Percentiles rank a stretch among this genome's conserved stretches.
Conservation (phyloP, 2,329 filamentous ascomycete species). For the Xylariaceae sp. region DNA sequence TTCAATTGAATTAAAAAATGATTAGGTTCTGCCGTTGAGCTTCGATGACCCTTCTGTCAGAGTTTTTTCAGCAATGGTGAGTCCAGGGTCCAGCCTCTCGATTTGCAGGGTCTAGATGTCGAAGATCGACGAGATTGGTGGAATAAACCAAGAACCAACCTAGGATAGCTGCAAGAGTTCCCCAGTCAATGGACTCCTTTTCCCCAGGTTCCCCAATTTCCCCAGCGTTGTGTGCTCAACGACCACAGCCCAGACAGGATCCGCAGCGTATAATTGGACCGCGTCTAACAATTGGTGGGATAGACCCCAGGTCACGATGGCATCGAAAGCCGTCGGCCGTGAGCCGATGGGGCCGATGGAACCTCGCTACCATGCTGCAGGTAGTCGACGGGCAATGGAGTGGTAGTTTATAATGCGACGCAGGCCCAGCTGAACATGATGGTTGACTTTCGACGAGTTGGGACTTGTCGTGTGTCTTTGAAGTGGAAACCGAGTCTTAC, state of each 20-base stretch:
- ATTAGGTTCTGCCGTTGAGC: too few species aligned
- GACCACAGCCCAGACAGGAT: conserved; percentile 11
- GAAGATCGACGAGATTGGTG: not conserved
- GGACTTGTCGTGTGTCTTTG: not conserved
- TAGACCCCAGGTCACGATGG: not conserved
- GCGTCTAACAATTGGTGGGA: not conserved
- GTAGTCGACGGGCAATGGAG: too few species aligned
- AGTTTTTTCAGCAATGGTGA: too few species aligned
- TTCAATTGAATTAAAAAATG: too few species aligned
- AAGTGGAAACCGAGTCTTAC: not conserved
- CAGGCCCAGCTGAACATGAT: not conserved
- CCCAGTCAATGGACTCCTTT: not conserved
- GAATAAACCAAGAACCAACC: not conserved
- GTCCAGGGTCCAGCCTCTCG: too few species aligned
- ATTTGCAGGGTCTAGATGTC: too few species aligned
- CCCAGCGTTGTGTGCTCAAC: conserved; percentile 3
- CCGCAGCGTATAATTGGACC: conserved; percentile 2
- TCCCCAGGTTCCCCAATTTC: conserved; percentile 18
- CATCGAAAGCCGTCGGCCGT: not conserved
- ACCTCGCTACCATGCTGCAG: not conserved
- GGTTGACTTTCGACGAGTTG: not conserved
- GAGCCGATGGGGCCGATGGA: not conserved
- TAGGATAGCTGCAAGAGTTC: not conserved
- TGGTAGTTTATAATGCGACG: not conserved
- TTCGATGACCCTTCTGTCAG: too few species aligned